phyloP scores from a whole-genome alignment of 306 rosid genomes.

The Rosa persica region DNA sequence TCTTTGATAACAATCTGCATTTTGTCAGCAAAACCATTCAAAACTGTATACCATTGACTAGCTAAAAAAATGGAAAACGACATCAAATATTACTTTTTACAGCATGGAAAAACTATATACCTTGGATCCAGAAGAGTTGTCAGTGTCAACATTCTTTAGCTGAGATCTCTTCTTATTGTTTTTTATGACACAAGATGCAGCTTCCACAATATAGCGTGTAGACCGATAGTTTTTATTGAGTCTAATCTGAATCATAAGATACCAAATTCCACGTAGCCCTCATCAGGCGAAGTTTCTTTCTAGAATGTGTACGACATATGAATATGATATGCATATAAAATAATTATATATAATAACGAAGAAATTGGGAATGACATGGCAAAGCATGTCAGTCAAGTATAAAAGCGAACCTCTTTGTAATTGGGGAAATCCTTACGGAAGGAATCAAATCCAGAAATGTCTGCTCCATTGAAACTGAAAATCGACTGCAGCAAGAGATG shows the following conservation, averaged over 20 bases:
- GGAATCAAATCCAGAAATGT: slow-evolving; percentile 81
- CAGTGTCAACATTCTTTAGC: slow-evolving; percentile 70
- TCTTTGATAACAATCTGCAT: slow-evolving; percentile 70
- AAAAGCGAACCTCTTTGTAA: slow-evolving; percentile 69
- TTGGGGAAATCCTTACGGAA: slow-evolving; percentile 80
- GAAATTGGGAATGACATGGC: not conserved
- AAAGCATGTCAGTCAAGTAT: slow-evolving; percentile 23
- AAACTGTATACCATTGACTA: not conserved
- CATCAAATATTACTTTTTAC: not conserved
- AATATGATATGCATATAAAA: not conserved
- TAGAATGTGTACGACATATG: slow-evolving; percentile 6
- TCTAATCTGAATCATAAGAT: slow-evolving; percentile 56
- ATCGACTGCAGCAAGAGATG: slow-evolving; percentile 65
- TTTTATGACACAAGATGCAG: slow-evolving; percentile 83
- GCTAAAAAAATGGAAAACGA: slow-evolving; percentile 19
- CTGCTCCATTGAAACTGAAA: slow-evolving; percentile 98
- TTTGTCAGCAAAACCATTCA: slow-evolving; percentile 22
- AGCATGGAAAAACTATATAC: slow-evolving; percentile 38
- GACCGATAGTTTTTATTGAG: slow-evolving; percentile 93
- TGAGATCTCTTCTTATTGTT: slow-evolving; percentile 72
- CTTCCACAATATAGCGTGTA: slow-evolving; percentile 85
- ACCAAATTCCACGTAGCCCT: slow-evolving; percentile 21
- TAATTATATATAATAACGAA: slow-evolving; percentile 4
- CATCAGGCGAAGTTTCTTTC: slow-evolving; percentile 7
- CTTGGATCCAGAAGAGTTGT: slow-evolving; percentile 85